Evolutionary conservation across 768 basidiomycete species (phyloP).

Genomic region (Zangia roseola): DNA sequence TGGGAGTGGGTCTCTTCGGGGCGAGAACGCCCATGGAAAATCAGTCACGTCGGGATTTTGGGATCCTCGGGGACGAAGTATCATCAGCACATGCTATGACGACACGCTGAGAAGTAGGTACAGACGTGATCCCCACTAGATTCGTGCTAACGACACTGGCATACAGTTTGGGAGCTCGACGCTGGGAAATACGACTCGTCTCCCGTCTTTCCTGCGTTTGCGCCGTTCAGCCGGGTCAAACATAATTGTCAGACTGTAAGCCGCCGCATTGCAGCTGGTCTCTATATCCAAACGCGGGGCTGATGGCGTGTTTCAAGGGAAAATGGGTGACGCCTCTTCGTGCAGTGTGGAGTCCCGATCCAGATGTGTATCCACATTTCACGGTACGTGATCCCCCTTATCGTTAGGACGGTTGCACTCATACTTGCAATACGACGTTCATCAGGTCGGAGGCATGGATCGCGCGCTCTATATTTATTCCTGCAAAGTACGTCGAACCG

Average conservation of each 20-base stretch:
- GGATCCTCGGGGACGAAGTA: slow-evolving; percentile 76
- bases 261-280: not conserved
- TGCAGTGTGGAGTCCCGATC: slow-evolving; percentile 77
- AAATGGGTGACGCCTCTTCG: slow-evolving; percentile 78
- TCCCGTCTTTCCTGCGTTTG: slow-evolving; percentile 55
- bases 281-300: not conserved
- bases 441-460: slow-evolving; percentile 74
- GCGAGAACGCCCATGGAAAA: slow-evolving; percentile 67
- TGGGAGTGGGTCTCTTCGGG: slow-evolving; percentile 58
- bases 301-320: slow-evolving; percentile 45
- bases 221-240: slow-evolving; percentile 58
- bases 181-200: slow-evolving; percentile 47
- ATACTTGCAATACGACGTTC: not conserved
- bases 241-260: slow-evolving; percentile 84
- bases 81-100: slow-evolving; percentile 86
- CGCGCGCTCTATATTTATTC: slow-evolving; percentile 76
- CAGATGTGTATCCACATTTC: slow-evolving; percentile 80
- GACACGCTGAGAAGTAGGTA: slow-evolving; percentile 68
- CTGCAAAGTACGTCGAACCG: slow-evolving; percentile 62
- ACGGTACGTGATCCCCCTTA: slow-evolving; percentile 48
- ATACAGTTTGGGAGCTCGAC: slow-evolving; percentile 74
- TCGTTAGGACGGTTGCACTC: not conserved
- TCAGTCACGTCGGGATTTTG: slow-evolving; percentile 84
- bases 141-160: slow-evolving; percentile 9
- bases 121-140: not conserved